Percentiles rank a stretch among this genome's conserved stretches.
Conservation (phyloP, 805 yeast genomes). For the Myxozyma monticola region DNA sequence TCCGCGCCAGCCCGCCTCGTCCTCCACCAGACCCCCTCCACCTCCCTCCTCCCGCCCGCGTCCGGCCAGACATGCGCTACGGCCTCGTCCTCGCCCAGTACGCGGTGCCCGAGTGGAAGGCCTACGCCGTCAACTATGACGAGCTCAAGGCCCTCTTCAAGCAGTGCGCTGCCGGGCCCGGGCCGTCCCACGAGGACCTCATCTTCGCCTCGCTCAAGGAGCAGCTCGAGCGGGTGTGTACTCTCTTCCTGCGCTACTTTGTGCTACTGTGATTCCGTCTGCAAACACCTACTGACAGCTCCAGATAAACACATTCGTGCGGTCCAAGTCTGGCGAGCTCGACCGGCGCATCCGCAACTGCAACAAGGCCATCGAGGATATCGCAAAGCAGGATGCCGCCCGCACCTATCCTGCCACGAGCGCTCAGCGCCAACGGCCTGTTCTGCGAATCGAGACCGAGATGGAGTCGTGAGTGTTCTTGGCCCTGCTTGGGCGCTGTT, state of each 20-base stretch:
- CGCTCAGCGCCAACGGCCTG: constrained; percentile 23
- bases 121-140: constrained; percentile 80
- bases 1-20: not conserved
- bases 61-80: constrained; percentile 66
- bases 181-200: constrained; percentile 31
- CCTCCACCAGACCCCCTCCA: not conserved
- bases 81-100: constrained; percentile 72
- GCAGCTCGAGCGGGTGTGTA: constrained; percentile 58
- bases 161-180: constrained; percentile 48
- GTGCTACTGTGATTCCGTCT: not conserved
- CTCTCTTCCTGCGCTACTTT: not conserved
- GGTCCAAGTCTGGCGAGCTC: constrained; percentile 68
- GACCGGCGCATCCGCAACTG: constrained; percentile 50
- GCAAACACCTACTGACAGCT: not conserved
- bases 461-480: constrained; percentile 18
- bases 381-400: constrained; percentile 33
- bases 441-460: constrained; percentile 22
- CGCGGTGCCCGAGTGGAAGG: constrained; percentile 86
- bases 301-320: constrained; percentile 56
- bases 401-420: constrained; percentile 25
- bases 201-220: constrained; percentile 51
- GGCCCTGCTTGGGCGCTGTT: no score
- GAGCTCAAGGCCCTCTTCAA: constrained; percentile 68
- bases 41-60: not conserved
- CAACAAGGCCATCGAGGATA: constrained; percentile 41